Evolutionary conservation across 192 early-diverging fungal genomes (phyloP), one percentile per base, ranked within the genome.

Genomic region (Irineochytrium annulatum): DNA sequence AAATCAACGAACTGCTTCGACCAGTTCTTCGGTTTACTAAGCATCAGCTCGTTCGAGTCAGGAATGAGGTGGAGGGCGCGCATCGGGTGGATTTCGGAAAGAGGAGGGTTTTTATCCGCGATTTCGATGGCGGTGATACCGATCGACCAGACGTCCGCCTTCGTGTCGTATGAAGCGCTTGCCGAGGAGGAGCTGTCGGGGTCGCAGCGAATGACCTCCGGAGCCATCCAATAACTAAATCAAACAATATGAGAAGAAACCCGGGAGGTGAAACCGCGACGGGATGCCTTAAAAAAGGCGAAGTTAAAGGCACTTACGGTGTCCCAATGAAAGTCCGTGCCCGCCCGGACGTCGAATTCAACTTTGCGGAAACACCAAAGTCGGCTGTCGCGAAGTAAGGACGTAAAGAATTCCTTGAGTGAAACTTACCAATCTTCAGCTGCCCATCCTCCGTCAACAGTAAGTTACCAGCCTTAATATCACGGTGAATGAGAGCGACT

Each of bases 121-220:
- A 85, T 79, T 67, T 85, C 83, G 44, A 85, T 85, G 8, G 79
- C 79, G 1, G 83, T 85, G 68, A 85, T 85, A 22, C 83, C 83
- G 30, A 85, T 82, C 2, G 75, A 78, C 83, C 83, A 85, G 32
- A 85, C 75, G 49, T 85, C 83, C 16, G 83, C 72, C 52, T 84
- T 85, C 29, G 60, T 62, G 60, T 80, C 76, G 57, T 85, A 85
- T 13, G 64, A 69, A 3, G 76, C 80, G 14, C 53, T 33, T 22
- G 31, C 33, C 14, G 66, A 71, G 5, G 72, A 63, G 13, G 68
- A 46, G 34, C 59, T 62, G 29, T 77, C 75, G 24, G 76, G 77
- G 41, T 84, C 81, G 32, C 68, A 74, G 54, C 54, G 64, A 60
- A 83, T 83, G 2, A 85, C 83, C 64, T 85, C 83, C 11, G 83